Percentiles rank a stretch among this genome's conserved stretches.
These are phyloP conservation scores for Tagetes patula DNA, from an alignment of 129 eudicot genomes.

Conservation along the genomic window DNA sequence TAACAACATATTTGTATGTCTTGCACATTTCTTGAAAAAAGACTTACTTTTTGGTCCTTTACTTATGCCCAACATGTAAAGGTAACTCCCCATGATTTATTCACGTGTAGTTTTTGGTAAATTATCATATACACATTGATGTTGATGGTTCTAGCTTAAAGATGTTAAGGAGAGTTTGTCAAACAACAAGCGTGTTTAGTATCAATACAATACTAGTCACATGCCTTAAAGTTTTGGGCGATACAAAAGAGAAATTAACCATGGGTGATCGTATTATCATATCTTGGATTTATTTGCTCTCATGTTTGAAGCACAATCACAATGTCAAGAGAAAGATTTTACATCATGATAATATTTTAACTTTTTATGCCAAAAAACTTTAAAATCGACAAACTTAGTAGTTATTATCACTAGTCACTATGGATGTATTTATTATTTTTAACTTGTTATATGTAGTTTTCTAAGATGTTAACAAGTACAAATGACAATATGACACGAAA, in stretches of 20 bases:
- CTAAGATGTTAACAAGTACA: constrained; percentile 14
- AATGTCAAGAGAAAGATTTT: not conserved
- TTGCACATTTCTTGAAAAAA: constrained; percentile 25
- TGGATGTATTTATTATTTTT: constrained; percentile 4
- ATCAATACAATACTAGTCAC: not conserved
- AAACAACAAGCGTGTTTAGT: not conserved
- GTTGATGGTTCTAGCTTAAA: not conserved
- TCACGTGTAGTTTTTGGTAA: not conserved
- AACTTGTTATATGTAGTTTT: not conserved
- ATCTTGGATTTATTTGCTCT: not conserved
- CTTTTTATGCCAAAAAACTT: constrained; percentile 8
- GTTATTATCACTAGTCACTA: constrained; percentile 22
- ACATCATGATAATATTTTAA: not conserved
- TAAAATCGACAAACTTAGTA: constrained; percentile 6
- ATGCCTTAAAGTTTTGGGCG: not conserved
- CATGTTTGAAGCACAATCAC: not conserved
- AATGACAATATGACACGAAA: constrained; percentile 18
- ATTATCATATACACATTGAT: not conserved
- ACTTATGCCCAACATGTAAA: constrained; percentile 29
- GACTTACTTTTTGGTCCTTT: constrained; percentile 25
- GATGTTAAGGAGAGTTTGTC: not conserved
- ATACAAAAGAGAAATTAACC: not conserved
- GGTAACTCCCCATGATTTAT: constrained; percentile 4
- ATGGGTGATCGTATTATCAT: not conserved
- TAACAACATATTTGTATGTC: constrained; percentile 27